Evolutionary conservation across 345 rosid genomes (phyloP), one percentile per base, ranked within the genome.

Genomic region (Odontarrhena argentea): DNA sequence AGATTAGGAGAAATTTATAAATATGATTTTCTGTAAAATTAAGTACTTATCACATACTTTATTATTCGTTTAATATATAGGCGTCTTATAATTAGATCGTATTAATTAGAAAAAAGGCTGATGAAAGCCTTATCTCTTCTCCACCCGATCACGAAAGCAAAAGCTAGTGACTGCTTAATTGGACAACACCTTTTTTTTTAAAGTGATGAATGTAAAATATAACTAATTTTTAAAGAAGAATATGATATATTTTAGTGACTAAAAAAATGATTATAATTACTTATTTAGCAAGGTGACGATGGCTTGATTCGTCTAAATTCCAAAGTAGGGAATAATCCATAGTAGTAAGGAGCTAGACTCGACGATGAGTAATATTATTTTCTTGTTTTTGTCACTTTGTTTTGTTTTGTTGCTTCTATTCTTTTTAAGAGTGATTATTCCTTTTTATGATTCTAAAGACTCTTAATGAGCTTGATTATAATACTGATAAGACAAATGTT

Each of bases 111-210:
- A 57, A 18, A 48, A 65, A 57, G 48, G 40, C 38, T 65, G 71
- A 57, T 57, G 67, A 59, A 65, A 57, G 66, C 71, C 66, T 65
- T 50, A 72, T 72, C 76, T 65, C 60, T 72, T 65, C 60, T 72
- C 65, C 9, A 48, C 24, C 15, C 13, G 53, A 64, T 47, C 46
- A 56, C 41, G 52, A 71, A 50, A 71, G 56, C 52, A 55, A 47
- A 22, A 55, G 60, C 55, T 73, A 62, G 76, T 65, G 71, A 41
- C 41, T 43, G 60, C 42, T 25, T 65, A 58, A 65, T 43, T 73
- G 71, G 54, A 73, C 55, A 42, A 58, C 67, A 43, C 55, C n/a
- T 34, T 61, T 32, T 60, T 56, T 66, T 55, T 25, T 7, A 6
- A 46, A 36, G 3, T 38, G 28, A 18, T 18, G 22, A 56, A 4